These are phyloP conservation scores for Globisporangium abappressorium DNA, from an alignment of 352 stramenopile genomes.

Conservation along the genomic window DNA sequence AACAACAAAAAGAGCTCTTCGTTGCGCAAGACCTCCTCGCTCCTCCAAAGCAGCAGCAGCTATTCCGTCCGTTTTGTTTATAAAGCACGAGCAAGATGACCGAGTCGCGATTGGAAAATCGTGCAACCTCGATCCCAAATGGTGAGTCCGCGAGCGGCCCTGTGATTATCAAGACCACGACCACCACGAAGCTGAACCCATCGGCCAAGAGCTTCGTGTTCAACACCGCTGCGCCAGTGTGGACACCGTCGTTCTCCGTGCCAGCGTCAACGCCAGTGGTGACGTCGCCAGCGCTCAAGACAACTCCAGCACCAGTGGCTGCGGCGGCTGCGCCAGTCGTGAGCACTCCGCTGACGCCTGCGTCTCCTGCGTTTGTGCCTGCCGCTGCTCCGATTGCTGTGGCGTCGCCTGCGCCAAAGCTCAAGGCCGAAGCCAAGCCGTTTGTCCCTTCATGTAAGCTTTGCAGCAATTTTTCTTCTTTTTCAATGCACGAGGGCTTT, in stretches of 20 bases:
- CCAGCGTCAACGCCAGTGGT: slow-evolving; percentile 9
- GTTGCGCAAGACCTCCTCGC: background rate
- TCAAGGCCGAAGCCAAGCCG: slow-evolving; percentile 24
- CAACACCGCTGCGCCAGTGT: slow-evolving; percentile 44
- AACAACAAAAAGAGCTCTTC: background rate
- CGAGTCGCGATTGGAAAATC: slow-evolving; percentile 22
- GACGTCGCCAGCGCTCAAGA: slow-evolving; percentile 34
- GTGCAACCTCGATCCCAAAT: slow-evolving; percentile 13
- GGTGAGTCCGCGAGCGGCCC: slow-evolving; percentile 11
- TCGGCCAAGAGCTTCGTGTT: slow-evolving; percentile 69
- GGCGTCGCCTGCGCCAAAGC: slow-evolving; percentile 22
- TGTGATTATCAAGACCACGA: slow-evolving; percentile 10
- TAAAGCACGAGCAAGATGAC: slow-evolving; percentile 15
- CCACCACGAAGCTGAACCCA: slow-evolving; percentile 52
- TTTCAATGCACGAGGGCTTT: background rate
- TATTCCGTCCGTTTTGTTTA: slow-evolving; percentile 16
- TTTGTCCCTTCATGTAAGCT: slow-evolving; percentile 19
- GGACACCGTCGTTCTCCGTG: slow-evolving; percentile 31
- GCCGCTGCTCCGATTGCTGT: slow-evolving; percentile 8
- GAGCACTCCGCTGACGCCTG: slow-evolving; percentile 8
- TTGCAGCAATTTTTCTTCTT: background rate
- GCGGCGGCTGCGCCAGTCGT: background rate
- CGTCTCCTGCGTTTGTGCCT: slow-evolving; percentile 37
- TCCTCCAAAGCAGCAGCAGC: slow-evolving; percentile 5
- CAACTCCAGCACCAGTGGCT: slow-evolving; percentile 11